Percentiles rank a stretch among this genome's conserved stretches.
These are phyloP conservation scores for Microstegium vimineum DNA, from an alignment of 176 grass and related monocot species.

Conservation along the genomic window DNA sequence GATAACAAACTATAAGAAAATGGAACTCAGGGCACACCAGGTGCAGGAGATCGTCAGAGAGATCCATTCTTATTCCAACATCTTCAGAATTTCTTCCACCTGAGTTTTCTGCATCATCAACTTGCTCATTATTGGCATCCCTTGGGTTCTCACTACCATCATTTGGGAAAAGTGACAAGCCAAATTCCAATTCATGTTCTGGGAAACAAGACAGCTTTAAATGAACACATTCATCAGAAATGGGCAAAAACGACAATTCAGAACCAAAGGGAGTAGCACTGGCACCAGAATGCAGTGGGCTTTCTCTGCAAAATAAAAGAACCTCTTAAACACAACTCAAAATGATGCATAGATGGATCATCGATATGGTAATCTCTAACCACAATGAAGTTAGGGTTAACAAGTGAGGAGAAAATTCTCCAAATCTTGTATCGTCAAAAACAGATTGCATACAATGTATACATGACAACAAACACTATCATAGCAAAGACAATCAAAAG, in stretches of 20 bases:
- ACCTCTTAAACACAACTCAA: neutral
- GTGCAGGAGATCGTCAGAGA: constrained; percentile 93
- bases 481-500: neutral
- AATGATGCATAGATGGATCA: neutral
- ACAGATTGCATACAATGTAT: neutral
- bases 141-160: constrained; percentile 29
- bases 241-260: constrained; percentile 29
- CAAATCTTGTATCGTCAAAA: neutral
- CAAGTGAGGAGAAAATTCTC: neutral
- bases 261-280: constrained; percentile 27
- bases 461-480: neutral
- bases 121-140: constrained; percentile 5
- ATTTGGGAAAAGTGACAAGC: constrained; percentile 43
- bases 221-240: constrained; percentile 12
- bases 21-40: constrained; percentile 42
- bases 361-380: neutral
- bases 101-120: constrained; percentile 35
- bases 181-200: constrained; percentile 49
- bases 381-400: neutral
- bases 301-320: constrained; percentile 38
- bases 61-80: constrained; percentile 80
- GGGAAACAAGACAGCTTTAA: constrained; percentile 24
- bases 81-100: constrained; percentile 49
- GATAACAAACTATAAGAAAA: neutral
- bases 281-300: constrained; percentile 19